Percentiles rank a stretch among this genome's conserved stretches.
These are phyloP conservation scores for Trichaptum fuscoviolaceum DNA, from an alignment of 768 basidiomycete species.

Conservation along the genomic window DNA sequence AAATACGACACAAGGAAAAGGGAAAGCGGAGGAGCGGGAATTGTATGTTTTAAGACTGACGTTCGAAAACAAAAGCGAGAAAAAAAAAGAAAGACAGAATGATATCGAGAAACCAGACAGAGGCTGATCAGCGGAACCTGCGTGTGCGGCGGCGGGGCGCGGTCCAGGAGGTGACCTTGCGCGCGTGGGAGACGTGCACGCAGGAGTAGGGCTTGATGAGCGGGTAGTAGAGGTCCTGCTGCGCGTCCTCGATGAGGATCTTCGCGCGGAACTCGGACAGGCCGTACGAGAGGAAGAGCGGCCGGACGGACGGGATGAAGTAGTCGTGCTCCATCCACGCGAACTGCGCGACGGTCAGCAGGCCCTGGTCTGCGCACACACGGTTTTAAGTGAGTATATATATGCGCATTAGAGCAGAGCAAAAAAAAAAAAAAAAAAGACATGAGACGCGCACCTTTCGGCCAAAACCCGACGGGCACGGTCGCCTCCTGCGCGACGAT, in stretches of 20 bases:
- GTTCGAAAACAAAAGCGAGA: no score
- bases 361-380: conserved; percentile 40
- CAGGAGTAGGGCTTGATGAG: conserved; percentile 43
- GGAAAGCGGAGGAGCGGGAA: no score
- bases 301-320: conserved; percentile 57
- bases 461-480: conserved; percentile 68
- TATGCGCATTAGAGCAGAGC: background rate
- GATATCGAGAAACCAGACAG: background rate
- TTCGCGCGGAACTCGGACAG: conserved; percentile 49
- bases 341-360: conserved; percentile 61
- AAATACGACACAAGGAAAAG: no score
- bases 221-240: conserved; percentile 61
- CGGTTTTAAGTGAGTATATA: conserved; percentile 5
- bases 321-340: conserved; percentile 72
- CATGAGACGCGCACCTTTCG: conserved; percentile 46
- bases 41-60: no score
- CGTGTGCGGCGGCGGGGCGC: background rate
- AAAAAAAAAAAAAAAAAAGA: no score
- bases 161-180: conserved; percentile 10
- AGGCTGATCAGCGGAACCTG: background rate
- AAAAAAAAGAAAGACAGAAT: no score
- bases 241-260: conserved; percentile 55
- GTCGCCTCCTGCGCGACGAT: conserved; percentile 51
- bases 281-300: conserved; percentile 49
- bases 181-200: conserved; percentile 56